Percentiles rank a stretch among this genome's conserved stretches.
Conservation (phyloP, 345 rosid species). For the Syzygium jambos region DNA sequence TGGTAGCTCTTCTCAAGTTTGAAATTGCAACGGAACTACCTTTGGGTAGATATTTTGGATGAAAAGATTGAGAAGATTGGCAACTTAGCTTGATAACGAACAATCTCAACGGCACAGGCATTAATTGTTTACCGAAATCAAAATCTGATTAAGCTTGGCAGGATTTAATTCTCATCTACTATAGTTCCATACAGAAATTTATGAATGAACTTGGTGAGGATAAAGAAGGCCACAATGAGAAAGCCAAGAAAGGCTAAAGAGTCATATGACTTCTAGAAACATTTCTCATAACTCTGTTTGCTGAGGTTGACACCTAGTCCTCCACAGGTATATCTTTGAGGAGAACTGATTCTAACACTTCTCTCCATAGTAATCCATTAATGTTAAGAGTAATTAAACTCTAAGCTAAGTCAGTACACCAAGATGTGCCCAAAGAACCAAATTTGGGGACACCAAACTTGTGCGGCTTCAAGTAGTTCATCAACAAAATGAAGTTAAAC, state of each 20-base stretch:
- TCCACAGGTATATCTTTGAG: neutral
- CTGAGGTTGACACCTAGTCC: neutral
- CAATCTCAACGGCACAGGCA: neutral
- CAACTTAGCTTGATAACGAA: neutral
- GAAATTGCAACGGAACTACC: neutral
- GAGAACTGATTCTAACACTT: neutral
- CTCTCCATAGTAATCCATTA: neutral
- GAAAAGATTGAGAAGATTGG: neutral
- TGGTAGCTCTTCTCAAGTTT: neutral
- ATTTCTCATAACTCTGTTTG: neutral
- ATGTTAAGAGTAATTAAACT: neutral
- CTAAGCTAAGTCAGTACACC: neutral
- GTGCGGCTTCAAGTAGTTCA: neutral
- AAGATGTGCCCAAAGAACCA: neutral
- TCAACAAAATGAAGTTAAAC: neutral
- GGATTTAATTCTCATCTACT: neutral
- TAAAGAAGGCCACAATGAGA: neutral
- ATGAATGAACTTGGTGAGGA: neutral
- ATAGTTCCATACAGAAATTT: neutral
- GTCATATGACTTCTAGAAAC: neutral
- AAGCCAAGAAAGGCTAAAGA: neutral
- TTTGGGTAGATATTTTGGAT: neutral
- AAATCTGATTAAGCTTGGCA: neutral
- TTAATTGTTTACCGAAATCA: neutral
- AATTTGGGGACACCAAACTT: neutral